Conservation (phyloP, 345 rosid species). For the Eucalyptus shirleyi region DNA sequence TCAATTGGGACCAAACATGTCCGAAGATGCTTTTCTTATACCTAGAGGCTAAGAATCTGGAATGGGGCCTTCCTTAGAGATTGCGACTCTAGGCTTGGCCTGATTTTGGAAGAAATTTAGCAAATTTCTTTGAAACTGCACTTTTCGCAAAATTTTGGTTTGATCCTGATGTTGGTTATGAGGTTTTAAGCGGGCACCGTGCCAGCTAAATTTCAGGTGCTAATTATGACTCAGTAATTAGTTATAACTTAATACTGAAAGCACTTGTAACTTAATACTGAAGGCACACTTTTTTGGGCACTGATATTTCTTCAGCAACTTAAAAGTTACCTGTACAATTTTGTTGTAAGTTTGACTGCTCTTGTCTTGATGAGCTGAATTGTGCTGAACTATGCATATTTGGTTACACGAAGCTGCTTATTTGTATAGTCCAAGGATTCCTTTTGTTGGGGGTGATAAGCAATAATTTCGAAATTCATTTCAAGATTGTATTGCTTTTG, state of each 20-base stretch:
- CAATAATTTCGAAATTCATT: neutral
- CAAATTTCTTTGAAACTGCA: neutral
- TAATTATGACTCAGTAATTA: neutral
- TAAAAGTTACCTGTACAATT: neutral
- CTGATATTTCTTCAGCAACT: neutral
- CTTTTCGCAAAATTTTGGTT: neutral
- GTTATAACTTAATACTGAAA: neutral
- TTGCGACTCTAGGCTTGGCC: neutral
- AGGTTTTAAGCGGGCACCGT: neutral
- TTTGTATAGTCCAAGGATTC: neutral
- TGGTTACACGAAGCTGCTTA: neutral
- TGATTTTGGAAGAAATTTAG: neutral
- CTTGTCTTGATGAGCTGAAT: neutral
- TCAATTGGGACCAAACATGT: neutral
- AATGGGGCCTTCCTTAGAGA: neutral
- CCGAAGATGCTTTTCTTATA: neutral
- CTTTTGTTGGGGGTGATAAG: neutral
- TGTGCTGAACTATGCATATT: neutral
- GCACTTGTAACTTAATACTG: neutral
- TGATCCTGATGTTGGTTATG: neutral
- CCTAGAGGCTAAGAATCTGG: neutral
- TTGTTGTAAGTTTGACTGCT: neutral
- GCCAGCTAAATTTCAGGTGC: neutral
- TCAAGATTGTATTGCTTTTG: neutral
- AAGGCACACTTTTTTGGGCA: neutral